Percentiles rank a stretch among this genome's conserved stretches.
These are phyloP conservation scores for Leptosphaerulina australis DNA, from an alignment of 2,329 filamentous ascomycete species.

Conservation along the genomic window DNA sequence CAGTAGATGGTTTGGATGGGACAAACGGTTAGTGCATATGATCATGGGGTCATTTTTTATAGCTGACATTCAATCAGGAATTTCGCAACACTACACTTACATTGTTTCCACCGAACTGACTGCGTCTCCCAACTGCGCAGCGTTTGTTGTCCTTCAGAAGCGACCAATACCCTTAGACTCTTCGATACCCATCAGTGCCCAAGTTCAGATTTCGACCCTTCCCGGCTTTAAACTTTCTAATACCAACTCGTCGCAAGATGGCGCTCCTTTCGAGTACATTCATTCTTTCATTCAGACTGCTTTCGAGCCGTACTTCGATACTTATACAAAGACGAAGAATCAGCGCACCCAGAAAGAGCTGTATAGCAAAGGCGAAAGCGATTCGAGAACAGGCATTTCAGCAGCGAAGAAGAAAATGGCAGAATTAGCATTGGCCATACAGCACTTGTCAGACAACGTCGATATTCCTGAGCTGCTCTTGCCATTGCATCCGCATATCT, in stretches of 20 bases:
- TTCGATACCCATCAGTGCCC: conserved; percentile 77
- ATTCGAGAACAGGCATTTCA: conserved; percentile 91
- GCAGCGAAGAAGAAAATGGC: conserved; percentile 98
- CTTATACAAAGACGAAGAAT: conserved; percentile 86
- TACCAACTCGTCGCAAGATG: conserved; percentile 71
- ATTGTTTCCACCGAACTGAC: conserved; percentile 82
- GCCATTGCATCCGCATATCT: conserved; percentile 86
- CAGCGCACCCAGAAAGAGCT: conserved; percentile 46
- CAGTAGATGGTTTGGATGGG: conserved; percentile 38
- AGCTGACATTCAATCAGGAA: conserved; percentile 52
- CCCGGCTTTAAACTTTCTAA: conserved; percentile 78
- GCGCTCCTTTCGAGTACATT: conserved; percentile 88
- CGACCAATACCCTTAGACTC: conserved; percentile 86
- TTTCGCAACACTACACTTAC: conserved; percentile 67
- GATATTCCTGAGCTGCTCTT: conserved; percentile 93
- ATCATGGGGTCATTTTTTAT: conserved; percentile 13
- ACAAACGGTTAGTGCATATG: conserved; percentile 37
- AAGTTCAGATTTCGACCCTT: conserved; percentile 92
- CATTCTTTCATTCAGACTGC: conserved; percentile 91
- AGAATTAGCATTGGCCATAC: conserved; percentile 86
- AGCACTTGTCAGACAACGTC: conserved; percentile 95
- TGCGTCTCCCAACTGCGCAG: conserved; percentile 77
- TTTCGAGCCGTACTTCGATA: conserved; percentile 95
- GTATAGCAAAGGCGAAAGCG: conserved; percentile 79
- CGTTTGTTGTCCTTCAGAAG: conserved; percentile 89